Evolutionary conservation across 208 protist species (phyloP).

Genomic region (Acanthamoeba royreba): DNA sequence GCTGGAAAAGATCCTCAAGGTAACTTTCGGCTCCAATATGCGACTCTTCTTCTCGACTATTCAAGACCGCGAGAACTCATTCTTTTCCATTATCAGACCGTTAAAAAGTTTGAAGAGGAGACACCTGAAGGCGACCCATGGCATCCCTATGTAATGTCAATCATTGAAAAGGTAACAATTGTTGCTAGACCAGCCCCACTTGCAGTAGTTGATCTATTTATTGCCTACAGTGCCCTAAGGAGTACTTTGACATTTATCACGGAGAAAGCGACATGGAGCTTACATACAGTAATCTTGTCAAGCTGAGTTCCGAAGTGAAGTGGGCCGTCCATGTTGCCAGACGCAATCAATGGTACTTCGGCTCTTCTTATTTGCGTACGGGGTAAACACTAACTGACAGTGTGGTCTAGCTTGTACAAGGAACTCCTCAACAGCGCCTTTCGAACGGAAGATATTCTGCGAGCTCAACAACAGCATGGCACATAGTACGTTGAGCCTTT

Average conservation of each 20-base stretch:
- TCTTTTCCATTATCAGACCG: neutral
- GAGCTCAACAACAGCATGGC: neutral
- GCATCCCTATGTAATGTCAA: neutral
- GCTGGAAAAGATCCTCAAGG: conserved; percentile 29
- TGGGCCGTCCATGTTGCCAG: neutral
- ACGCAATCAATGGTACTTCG: neutral
- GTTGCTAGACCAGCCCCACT: too few relatives aligned
- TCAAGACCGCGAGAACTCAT: neutral
- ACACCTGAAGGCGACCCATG: conserved; percentile 18
- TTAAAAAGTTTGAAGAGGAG: conserved; percentile 27
- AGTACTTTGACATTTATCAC: conserved; percentile 9
- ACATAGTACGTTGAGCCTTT: neutral
- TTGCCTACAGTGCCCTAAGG: neutral
- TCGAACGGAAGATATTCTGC: neutral
- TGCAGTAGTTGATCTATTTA: neutral
- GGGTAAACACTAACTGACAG: too few relatives aligned
- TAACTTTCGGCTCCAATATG: neutral
- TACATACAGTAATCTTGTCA: neutral
- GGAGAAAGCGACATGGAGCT: conserved; percentile 14
- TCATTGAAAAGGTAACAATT: conserved; percentile 19
- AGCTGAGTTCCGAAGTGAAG: neutral
- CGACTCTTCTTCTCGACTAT: neutral
- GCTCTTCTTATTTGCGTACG: neutral
- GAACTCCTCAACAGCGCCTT: conserved; percentile 32
- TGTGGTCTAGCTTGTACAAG: neutral